Base-by-base conservation (phyloP, 2,329 filamentous ascomycete genomes). In the Pezicula carpinea region DNA sequence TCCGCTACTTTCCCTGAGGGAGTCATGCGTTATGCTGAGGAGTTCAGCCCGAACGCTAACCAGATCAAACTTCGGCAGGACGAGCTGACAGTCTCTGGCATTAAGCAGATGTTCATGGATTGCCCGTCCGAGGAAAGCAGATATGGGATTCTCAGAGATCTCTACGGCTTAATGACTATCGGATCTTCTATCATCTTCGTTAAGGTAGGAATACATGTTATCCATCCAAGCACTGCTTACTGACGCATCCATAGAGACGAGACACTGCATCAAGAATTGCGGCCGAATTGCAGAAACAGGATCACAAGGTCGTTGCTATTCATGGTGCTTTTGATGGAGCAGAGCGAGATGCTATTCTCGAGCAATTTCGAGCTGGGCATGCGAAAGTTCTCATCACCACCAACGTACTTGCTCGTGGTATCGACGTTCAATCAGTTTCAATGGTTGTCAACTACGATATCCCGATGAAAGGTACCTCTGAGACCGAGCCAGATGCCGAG, bases 361-460 rank as follows among this genome's bases (percentile, higher is more conserved):
- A 92, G 61, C 80, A 87, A 48, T 99, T 99, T 79, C 84, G 93
- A 49, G 79, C 72, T 38, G 92, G 92, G 33, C 79, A 85, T 49
- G 89, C 89, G 61, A 99, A 99, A 73, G 93, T 99, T 7, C 83
- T 99, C 52, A 96, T 99, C 63, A 95, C 93, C 1, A 99, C 93
- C 58, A 99, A 99, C 63, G 91, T 99, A 32, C 79, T 99, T 49
- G 88, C 93, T 7, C 90, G 93, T 63, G 93, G 93, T 64, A 97
- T 99, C 60, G 93, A 99, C 83, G 73, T 97, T 64, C 68, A 95
- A 71, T 84, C 83, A 22, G 93, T 99, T 13, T 96, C 90, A 8
- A 93, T 99, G 85, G 93, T 99, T 45, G 90, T 99, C 75, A 99
- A 99, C 74, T 99, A 99, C 69, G 86, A 89, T 58, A 86, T 89